Evolutionary conservation across 306 rosid species (phyloP).

Genomic region (Cucurbita argyrosperma): DNA sequence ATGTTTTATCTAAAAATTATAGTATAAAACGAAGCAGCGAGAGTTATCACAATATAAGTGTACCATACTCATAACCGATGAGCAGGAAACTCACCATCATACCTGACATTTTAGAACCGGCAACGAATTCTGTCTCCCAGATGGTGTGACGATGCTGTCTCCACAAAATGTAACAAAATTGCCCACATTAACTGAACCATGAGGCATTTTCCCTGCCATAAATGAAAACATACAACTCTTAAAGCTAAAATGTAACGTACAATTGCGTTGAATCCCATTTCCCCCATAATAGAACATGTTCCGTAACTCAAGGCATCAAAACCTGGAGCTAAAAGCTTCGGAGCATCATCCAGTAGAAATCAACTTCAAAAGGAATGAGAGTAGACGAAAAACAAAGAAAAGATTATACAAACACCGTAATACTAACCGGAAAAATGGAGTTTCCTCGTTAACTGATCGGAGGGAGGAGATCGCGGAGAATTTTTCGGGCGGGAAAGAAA

Average conservation of each 20-base stretch:
- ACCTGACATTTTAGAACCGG: conserved; percentile 58
- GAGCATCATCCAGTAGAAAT: neutral
- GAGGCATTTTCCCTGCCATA: conserved; percentile 36
- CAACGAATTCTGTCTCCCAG: conserved; percentile 12
- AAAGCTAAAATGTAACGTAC: neutral
- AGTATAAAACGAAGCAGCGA: neutral
- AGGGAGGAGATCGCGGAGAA: conserved; percentile 19
- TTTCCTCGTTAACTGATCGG: conserved; percentile 18
- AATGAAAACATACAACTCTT: neutral
- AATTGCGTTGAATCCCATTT: neutral
- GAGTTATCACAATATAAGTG: neutral
- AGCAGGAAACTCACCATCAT: conserved; percentile 59
- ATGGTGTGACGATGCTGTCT: conserved; percentile 8
- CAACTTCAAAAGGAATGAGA: neutral
- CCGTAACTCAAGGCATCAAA: neutral
- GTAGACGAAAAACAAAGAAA: neutral
- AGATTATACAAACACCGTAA: neutral
- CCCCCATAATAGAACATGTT: neutral
- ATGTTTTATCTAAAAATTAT: neutral
- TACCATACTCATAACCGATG: neutral
- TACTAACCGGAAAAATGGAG: conserved; percentile 27
- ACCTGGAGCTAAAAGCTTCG: neutral
- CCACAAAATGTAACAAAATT: conserved; percentile 21
- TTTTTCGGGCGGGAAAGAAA: conserved; percentile 23
- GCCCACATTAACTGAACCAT: conserved; percentile 25